Conservation (phyloP, 345 rosid species). For the Salix dunnii region DNA sequence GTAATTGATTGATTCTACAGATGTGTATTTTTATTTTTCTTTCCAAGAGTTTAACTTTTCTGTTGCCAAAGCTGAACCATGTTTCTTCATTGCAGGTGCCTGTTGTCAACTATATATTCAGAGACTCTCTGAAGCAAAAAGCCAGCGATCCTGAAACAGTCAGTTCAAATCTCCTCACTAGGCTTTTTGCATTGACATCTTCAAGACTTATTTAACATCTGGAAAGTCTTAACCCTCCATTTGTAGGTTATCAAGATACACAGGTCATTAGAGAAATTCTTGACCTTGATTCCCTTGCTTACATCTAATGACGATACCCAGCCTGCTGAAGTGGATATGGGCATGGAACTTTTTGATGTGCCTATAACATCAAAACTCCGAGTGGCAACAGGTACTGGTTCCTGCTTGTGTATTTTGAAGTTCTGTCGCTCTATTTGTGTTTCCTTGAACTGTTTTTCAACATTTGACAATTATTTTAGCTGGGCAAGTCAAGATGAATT, state of each 20-base stretch:
- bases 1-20: not conserved
- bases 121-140: constrained; percentile 77
- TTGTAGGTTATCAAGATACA: constrained; percentile 69
- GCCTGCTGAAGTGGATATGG: constrained; percentile 46
- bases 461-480: not conserved
- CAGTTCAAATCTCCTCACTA: constrained; percentile 22
- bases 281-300: constrained; percentile 57
- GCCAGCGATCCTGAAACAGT: constrained; percentile 75
- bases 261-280: constrained; percentile 49
- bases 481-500: not conserved
- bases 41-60: not conserved
- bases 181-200: not conserved
- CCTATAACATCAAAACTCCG: constrained; percentile 54
- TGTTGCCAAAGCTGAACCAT: constrained; percentile 13
- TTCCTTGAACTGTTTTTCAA: not conserved
- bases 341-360: constrained; percentile 42
- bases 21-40: not conserved
- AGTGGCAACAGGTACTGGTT: constrained; percentile 55
- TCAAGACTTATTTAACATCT: not conserved
- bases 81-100: constrained; percentile 44
- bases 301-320: constrained; percentile 36
- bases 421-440: not conserved
- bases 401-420: not conserved
- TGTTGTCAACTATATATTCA: constrained; percentile 65
- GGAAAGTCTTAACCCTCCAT: constrained; percentile 4